These are phyloP conservation scores for Groenewaldozyma sp. DNA, from an alignment of 1,139 yeast species.

Conservation along the genomic window DNA sequence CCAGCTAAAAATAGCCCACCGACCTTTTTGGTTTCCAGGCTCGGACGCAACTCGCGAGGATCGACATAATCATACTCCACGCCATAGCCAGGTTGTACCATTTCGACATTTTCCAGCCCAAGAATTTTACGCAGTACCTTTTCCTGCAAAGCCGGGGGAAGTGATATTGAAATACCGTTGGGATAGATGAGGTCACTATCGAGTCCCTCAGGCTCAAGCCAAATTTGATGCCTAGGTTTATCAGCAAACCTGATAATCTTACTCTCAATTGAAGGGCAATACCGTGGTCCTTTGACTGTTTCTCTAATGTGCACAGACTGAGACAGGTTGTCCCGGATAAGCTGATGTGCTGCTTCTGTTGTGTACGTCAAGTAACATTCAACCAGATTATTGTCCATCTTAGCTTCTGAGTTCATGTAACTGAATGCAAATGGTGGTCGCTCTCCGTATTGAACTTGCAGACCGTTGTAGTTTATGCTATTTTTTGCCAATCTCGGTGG, in stretches of 20 bases:
- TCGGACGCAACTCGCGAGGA: conserved; percentile 72
- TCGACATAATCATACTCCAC: conserved; percentile 96
- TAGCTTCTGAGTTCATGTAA: conserved; percentile 60
- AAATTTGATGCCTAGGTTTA: conserved; percentile 66
- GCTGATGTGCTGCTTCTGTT: conserved; percentile 61
- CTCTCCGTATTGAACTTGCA: conserved; percentile 71
- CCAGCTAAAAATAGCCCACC: conserved; percentile 85
- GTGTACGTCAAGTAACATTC: conserved; percentile 74
- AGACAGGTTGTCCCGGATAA: conserved; percentile 61
- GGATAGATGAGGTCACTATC: conserved; percentile 84
- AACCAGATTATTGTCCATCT: conserved; percentile 43
- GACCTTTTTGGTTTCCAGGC: conserved; percentile 75
- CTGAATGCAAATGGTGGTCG: conserved; percentile 85
- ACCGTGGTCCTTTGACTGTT: conserved; percentile 92
- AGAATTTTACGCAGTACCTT: conserved; percentile 67
- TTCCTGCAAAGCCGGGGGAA: conserved; percentile 90
- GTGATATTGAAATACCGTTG: conserved; percentile 90
- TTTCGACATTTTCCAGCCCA: conserved; percentile 78
- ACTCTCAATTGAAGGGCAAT: conserved; percentile 94
- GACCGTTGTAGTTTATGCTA: conserved; percentile 55
- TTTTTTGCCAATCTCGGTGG: conserved; percentile 78
- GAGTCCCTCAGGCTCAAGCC: conserved; percentile 96
- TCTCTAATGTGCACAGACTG: conserved; percentile 85
- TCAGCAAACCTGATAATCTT: conserved; percentile 75
- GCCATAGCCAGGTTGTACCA: conserved; percentile 95